These are phyloP conservation scores for Rhodosporidiobolus sp. DNA, from an alignment of 768 basidiomycete species.

Conservation along the genomic window DNA sequence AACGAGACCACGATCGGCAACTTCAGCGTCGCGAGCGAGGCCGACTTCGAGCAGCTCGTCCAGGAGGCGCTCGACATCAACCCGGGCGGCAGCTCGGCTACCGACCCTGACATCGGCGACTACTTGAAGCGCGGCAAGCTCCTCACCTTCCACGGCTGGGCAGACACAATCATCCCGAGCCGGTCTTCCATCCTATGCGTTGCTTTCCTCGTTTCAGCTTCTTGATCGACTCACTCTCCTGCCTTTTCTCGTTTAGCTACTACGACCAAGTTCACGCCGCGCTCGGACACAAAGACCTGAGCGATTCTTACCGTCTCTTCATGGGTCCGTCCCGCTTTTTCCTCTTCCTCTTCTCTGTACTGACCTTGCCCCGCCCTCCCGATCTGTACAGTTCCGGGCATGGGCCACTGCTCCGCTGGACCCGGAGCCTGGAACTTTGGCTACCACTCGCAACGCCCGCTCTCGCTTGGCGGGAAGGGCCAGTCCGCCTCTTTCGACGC, in stretches of 20 bases:
- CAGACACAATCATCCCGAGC: conserved; percentile 34
- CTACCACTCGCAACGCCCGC: conserved; percentile 1
- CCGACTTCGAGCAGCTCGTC: conserved; percentile 22
- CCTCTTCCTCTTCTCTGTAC: not conserved
- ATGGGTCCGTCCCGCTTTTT: not conserved
- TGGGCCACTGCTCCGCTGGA: conserved; percentile 25
- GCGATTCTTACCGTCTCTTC: conserved; percentile 26
- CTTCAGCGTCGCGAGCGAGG: conserved; percentile 6
- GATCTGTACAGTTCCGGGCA: conserved; percentile 10
- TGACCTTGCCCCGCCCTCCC: not conserved
- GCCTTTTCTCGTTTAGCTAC: not conserved
- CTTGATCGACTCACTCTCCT: no score
- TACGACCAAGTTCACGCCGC: conserved; percentile 20
- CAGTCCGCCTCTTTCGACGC: conserved; percentile 20
- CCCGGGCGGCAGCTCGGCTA: conserved; percentile 28
- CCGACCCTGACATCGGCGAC: conserved; percentile 12
- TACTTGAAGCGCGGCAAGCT: conserved; percentile 36
- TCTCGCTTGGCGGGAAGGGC: conserved; percentile 4
- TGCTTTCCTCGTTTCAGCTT: no score
- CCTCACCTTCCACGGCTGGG: conserved; percentile 19
- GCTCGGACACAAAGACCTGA: conserved; percentile 9
- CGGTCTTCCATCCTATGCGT: not conserved
- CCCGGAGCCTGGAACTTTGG: conserved; percentile 17
- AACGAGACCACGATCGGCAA: not conserved
- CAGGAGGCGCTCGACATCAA: conserved; percentile 25